Evolutionary conservation across 345 rosid species (phyloP).

Genomic region (Salix udensis): DNA sequence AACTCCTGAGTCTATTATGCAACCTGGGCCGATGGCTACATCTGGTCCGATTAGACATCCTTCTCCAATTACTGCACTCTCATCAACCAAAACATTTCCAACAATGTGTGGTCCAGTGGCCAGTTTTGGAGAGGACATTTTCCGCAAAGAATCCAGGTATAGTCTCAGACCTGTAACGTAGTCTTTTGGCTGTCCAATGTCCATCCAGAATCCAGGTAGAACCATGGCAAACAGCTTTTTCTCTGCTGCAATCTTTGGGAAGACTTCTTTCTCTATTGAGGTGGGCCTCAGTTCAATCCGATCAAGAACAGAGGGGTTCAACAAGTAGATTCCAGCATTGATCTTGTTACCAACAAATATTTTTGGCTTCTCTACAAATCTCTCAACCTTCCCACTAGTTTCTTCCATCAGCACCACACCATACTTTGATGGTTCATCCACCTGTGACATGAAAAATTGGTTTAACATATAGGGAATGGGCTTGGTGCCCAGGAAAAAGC

Average conservation of each 20-base stretch:
- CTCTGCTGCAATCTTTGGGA: constrained; percentile 79
- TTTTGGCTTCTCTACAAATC: constrained; percentile 84
- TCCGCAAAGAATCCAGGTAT: constrained; percentile 73
- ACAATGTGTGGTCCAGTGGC: constrained; percentile 55
- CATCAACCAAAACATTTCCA: constrained; percentile 79
- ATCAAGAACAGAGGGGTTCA: constrained; percentile 81
- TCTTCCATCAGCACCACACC: constrained; percentile 95
- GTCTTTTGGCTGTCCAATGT: constrained; percentile 90
- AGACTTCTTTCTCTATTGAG: constrained; percentile 86
- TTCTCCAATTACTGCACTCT: constrained; percentile 75
- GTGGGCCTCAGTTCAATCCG: constrained; percentile 82
- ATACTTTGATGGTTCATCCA: constrained; percentile 91
- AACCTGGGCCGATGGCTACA: constrained; percentile 88
- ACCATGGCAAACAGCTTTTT: constrained; percentile 80
- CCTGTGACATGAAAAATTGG: constrained; percentile 32
- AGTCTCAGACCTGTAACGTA: constrained; percentile 84
- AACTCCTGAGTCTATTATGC: constrained; percentile 81
- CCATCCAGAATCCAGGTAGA: constrained; percentile 98
- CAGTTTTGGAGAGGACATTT: constrained; percentile 55
- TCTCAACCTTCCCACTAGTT: constrained; percentile 65
- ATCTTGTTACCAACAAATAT: constrained; percentile 91
- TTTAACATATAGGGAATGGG: neutral
- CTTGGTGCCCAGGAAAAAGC: neutral
- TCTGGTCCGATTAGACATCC: constrained; percentile 96
- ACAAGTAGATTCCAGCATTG: constrained; percentile 84